Percentiles rank a stretch among this genome's conserved stretches.
Evolutionary conservation across 768 basidiomycete species (phyloP).

Genomic region (Naganishia vishniacii): DNA sequence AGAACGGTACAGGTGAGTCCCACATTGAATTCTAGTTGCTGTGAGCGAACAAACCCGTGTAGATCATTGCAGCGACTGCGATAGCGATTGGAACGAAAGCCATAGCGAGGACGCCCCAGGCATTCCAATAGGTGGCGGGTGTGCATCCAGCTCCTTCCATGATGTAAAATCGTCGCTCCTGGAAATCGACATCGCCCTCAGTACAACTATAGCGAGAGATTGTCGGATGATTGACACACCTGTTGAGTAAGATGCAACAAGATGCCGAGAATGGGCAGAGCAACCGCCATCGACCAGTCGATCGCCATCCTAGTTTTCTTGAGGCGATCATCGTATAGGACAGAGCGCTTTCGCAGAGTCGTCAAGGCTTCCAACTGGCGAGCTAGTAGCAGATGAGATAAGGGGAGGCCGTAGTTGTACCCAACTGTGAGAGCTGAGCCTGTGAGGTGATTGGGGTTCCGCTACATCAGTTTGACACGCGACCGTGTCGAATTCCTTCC

Average conservation of each 20-base stretch:
- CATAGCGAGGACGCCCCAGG: slow-evolving; percentile 44
- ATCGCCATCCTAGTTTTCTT: slow-evolving; percentile 33
- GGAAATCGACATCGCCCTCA: too few species aligned
- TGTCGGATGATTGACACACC: slow-evolving; percentile 8
- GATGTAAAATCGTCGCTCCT: slow-evolving; percentile 40
- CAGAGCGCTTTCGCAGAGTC: slow-evolving; percentile 37
- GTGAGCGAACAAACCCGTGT: slow-evolving; percentile 34
- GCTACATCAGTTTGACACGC: not conserved
- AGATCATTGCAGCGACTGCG: slow-evolving; percentile 29
- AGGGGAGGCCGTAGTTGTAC: slow-evolving; percentile 46
- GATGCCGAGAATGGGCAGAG: slow-evolving; percentile 38
- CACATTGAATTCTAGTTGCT: not conserved
- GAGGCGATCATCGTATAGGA: slow-evolving; percentile 37
- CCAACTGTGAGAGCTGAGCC: slow-evolving; percentile 34
- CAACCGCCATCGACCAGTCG: slow-evolving; percentile 34
- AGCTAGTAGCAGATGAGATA: slow-evolving; percentile 43
- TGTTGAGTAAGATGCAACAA: slow-evolving; percentile 38
- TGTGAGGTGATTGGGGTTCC: not conserved
- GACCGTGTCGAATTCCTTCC: not conserved
- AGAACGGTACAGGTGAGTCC: too few species aligned
- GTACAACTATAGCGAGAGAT: too few species aligned
- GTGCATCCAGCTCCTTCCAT: slow-evolving; percentile 38
- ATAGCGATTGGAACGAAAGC: slow-evolving; percentile 33
- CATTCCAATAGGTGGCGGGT: slow-evolving; percentile 43
- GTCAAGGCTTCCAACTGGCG: slow-evolving; percentile 44